Evolutionary conservation across 257 asterid genomes (phyloP), one percentile per base, ranked within the genome.

Genomic region (Sherardia arvensis): DNA sequence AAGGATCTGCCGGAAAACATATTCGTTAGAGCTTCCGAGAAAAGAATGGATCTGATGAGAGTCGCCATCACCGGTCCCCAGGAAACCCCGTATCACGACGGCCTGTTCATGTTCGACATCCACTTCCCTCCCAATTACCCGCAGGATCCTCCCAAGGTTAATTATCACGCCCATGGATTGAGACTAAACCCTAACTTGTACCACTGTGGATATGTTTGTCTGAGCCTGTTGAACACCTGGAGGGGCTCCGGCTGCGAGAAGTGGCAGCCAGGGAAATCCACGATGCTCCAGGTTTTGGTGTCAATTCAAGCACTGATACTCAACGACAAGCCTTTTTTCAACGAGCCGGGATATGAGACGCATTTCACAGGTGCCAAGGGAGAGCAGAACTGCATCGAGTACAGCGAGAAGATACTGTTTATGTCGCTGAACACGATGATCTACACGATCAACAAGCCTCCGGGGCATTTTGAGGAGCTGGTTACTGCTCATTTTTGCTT

Each of bases 21-120:
- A 58, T 82, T 67, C 56, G 87, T 76, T 3, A 69, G 84, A 73
- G 87, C 75, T 36, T 79, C 51, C 34, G 87, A 82, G 74, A 36
- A 77, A 45, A 79, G 87, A 73, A 82, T 82, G 87, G 87, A 82
- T 65, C 84, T 82, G 56, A 64, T 82, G 68, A 79, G 84, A 1
- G 47, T 84, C 18, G 80, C 79, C 66, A 76, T 81, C 12, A 66
- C 74, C 29, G 87, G 87, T 60, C 84, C 87, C 18, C 79, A 75
- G 66, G 87, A 84, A 62, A 81, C 87, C 64, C 87, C 87, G 6
- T 81, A 79, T 71, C 87, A 81, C 72, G 87, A 79, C 62, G 84
- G 87, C 28, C 78, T 79, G 55, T 81, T 81, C 65, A 80, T 79
- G 53, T 81, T 79, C 63, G 83, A 81, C 67, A 70, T 72, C 45